A percentile compares a stretch with the other conserved stretches of the same genome.
Conservation (phyloP, 306 rosid genomes). For the Alnus glutinosa region DNA sequence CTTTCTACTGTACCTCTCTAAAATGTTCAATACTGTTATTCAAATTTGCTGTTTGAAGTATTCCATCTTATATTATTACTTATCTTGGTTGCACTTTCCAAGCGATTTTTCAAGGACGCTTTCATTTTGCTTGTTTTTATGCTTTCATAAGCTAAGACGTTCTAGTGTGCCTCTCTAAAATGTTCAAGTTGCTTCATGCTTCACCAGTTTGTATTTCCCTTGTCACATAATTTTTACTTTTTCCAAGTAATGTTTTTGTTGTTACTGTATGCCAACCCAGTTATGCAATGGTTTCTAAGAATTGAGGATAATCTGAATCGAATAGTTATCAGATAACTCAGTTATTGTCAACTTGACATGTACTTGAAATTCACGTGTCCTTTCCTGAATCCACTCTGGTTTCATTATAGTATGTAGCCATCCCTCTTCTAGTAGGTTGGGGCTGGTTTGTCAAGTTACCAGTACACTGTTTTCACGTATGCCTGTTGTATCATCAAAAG, state of each 20-base stretch:
- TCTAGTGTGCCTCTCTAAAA: neutral
- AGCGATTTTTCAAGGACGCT: neutral
- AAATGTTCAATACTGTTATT: neutral
- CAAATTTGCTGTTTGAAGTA: neutral
- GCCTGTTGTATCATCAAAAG: neutral
- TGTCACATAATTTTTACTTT: neutral
- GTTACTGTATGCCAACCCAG: neutral
- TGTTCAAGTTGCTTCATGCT: neutral
- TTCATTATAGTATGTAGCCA: neutral
- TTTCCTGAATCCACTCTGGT: neutral
- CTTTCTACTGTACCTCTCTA: neutral
- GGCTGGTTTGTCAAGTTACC: neutral
- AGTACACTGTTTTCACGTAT: neutral
- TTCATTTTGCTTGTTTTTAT: neutral
- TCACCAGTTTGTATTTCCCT: neutral
- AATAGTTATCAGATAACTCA: neutral
- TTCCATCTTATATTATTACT: neutral
- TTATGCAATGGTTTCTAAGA: neutral
- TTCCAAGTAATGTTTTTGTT: neutral
- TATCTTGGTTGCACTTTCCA: neutral
- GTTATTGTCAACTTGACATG: neutral
- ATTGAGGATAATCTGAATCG: neutral
- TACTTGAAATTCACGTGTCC: neutral
- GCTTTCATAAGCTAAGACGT: neutral
- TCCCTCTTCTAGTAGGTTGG: neutral